Evolutionary conservation across 768 basidiomycete species (phyloP).

Genomic region (Amanita jacksonii): DNA sequence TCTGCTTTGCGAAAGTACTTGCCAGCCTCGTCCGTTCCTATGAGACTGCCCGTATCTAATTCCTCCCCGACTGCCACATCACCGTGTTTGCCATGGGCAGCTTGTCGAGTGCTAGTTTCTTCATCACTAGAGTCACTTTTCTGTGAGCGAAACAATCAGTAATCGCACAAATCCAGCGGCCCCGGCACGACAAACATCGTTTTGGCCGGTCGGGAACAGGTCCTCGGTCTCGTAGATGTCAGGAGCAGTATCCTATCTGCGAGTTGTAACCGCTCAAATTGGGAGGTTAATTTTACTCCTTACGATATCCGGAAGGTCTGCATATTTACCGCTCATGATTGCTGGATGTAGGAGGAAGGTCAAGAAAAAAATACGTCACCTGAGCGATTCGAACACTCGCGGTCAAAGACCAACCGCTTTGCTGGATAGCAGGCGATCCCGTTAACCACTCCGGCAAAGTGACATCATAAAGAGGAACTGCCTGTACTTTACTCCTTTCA

Average conservation of each 20-base stretch:
- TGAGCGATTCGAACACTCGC: slow-evolving; percentile 47
- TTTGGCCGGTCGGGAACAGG: slow-evolving; percentile 42
- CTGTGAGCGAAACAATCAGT: slow-evolving; percentile 22
- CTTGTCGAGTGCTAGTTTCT: slow-evolving; percentile 37
- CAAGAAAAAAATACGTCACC: slow-evolving; percentile 32
- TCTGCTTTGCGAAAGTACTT: slow-evolving; percentile 68
- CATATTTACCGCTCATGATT: slow-evolving; percentile 70
- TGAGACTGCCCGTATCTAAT: slow-evolving; percentile 56
- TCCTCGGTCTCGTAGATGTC: slow-evolving; percentile 94
- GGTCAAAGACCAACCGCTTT: slow-evolving; percentile 41
- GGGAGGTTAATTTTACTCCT: slow-evolving; percentile 22
- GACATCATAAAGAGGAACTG: too few relatives aligned
- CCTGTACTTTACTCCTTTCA: too few relatives aligned
- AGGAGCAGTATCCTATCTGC: slow-evolving; percentile 70
- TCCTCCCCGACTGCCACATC: slow-evolving; percentile 47
- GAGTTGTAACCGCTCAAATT: background rate
- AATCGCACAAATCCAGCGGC: slow-evolving; percentile 6
- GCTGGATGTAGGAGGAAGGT: too few relatives aligned
- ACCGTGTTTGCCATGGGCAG: slow-evolving; percentile 26
- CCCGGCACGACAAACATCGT: slow-evolving; percentile 40
- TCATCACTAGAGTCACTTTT: slow-evolving; percentile 61
- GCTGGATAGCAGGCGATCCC: slow-evolving; percentile 62
- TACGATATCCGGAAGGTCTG: slow-evolving; percentile 90
- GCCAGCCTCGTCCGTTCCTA: slow-evolving; percentile 58
- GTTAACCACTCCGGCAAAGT: slow-evolving; percentile 97